Percentiles rank a stretch among this genome's conserved stretches.
Evolutionary conservation across 345 rosid species (phyloP).

Genomic region (Nephelium lappaceum): DNA sequence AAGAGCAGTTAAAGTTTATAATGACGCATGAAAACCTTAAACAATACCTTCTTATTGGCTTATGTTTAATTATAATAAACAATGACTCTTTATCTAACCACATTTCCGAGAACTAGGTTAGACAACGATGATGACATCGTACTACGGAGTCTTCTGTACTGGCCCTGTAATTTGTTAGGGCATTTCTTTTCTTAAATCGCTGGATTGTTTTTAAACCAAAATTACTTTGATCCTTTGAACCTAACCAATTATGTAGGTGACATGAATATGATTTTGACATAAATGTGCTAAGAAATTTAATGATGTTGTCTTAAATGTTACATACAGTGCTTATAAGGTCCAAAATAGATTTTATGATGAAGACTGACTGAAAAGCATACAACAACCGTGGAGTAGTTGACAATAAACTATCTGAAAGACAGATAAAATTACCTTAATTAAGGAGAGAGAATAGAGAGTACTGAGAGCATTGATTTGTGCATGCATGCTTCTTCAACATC

Average conservation of each 20-base stretch:
- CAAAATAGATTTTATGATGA: conserved; percentile 23
- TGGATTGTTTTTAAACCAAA: background rate
- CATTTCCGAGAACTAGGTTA: conserved; percentile 26
- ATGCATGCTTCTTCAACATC: background rate
- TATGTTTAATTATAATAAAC: background rate
- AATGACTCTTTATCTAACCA: background rate
- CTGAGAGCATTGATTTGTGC: too few relatives aligned
- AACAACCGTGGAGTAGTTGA: conserved; percentile 1
- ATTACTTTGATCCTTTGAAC: background rate
- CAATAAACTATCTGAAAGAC: conserved; percentile 3
- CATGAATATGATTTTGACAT: conserved; percentile 1
- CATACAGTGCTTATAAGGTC: conserved; percentile 18
- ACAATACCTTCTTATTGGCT: background rate
- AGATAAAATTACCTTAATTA: background rate
- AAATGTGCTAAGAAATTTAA: conserved; percentile 11
- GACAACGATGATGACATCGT: conserved; percentile 30
- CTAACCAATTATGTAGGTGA: background rate
- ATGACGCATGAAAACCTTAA: conserved; percentile 25
- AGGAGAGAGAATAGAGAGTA: too few relatives aligned
- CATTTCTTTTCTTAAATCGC: too few relatives aligned
- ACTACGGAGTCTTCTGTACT: background rate
- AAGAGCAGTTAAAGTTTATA: conserved; percentile 26
- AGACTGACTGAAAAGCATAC: conserved; percentile 27
- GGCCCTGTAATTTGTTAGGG: background rate
- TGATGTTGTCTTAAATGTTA: conserved; percentile 20